These are phyloP conservation scores for Notholithocarpus densiflorus DNA, from an alignment of 306 rosid species.

Conservation along the genomic window DNA sequence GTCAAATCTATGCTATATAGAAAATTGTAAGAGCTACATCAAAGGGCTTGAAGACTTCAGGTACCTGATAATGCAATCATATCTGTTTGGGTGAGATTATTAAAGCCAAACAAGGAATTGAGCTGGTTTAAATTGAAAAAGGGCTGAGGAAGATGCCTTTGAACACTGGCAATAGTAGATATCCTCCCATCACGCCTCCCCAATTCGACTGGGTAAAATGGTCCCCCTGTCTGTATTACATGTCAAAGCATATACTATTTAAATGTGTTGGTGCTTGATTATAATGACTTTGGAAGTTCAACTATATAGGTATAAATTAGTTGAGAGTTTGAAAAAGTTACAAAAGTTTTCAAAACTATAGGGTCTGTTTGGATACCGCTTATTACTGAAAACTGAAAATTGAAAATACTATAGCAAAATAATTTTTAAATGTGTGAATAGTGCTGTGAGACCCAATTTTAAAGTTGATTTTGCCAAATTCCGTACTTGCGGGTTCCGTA, in stretches of 20 bases:
- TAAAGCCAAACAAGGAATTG: conserved; percentile 16
- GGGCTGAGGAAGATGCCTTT: conserved; percentile 30
- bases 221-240: conserved; percentile 35
- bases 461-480: too few species aligned
- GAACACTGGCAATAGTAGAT: conserved; percentile 33
- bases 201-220: conserved; percentile 30
- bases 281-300: neutral
- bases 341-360: too few species aligned
- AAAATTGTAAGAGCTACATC: neutral
- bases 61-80: conserved; percentile 46
- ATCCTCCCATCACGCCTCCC: conserved; percentile 38
- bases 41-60: neutral
- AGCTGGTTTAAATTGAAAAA: conserved; percentile 32
- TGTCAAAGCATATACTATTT: neutral
- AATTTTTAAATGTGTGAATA: too few species aligned
- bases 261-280: neutral
- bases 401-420: too few species aligned
- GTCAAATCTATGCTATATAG: neutral
- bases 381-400: too few species aligned
- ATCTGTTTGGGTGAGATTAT: conserved; percentile 35
- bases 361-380: too few species aligned
- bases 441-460: too few species aligned
- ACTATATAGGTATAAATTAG: neutral
- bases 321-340: neutral
- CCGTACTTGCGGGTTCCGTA: too few species aligned